Conservation (phyloP, 2,329 filamentous ascomycete genomes). For the Sarocladiaceae sp. region DNA sequence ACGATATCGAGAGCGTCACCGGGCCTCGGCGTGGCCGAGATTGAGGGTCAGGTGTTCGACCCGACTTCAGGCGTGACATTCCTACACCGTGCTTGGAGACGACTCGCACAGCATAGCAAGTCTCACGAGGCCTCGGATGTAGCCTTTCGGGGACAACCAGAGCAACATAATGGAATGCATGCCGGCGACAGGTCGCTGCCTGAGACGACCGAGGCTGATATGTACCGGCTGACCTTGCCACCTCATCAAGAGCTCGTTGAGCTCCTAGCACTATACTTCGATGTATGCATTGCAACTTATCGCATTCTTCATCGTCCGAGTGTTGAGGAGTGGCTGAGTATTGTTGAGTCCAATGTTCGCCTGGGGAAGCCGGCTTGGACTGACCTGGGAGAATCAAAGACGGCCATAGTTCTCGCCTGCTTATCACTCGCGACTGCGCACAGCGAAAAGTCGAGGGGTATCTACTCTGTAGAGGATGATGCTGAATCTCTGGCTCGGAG, state of each 20-base stretch:
- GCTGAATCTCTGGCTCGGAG: no score
- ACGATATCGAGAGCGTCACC: slow-evolving; percentile 33
- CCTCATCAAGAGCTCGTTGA: slow-evolving; percentile 25
- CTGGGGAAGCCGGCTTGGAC: background rate
- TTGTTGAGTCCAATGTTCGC: slow-evolving; percentile 19
- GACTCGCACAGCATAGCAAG: slow-evolving; percentile 34
- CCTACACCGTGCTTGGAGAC: slow-evolving; percentile 47
- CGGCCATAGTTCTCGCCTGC: slow-evolving; percentile 40
- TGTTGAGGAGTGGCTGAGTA: slow-evolving; percentile 38
- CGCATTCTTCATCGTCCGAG: slow-evolving; percentile 48
- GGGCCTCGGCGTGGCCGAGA: slow-evolving; percentile 41
- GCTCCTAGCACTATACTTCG: slow-evolving; percentile 47
- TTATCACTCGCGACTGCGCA: no score
- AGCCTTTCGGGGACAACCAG: no score
- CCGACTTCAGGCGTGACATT: slow-evolving; percentile 49
- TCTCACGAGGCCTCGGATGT: no score
- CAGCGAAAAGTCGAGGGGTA: no score
- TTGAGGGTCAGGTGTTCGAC: slow-evolving; percentile 49
- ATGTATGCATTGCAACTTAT: slow-evolving; percentile 51
- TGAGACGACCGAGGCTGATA: slow-evolving; percentile 19
- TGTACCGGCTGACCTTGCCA: slow-evolving; percentile 32
- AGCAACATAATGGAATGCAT: slow-evolving; percentile 33
- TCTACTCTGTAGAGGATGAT: no score
- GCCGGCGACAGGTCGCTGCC: slow-evolving; percentile 44
- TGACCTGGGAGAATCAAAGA: background rate